phyloP scores from a whole-genome alignment of 1,284 basidiomycete species.

The Ganoderma boninense region DNA sequence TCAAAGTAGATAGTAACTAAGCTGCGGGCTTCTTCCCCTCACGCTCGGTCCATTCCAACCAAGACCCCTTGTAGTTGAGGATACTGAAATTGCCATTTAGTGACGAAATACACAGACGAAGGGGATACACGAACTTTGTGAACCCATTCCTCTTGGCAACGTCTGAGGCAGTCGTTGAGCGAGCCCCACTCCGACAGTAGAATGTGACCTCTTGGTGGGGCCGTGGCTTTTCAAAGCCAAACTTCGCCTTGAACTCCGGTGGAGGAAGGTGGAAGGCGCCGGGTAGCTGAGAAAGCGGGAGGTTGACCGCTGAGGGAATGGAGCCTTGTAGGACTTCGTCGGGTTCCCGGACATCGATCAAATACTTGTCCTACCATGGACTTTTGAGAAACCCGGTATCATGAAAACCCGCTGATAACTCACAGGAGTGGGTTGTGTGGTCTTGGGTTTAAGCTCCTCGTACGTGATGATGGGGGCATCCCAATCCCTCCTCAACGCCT shows the following conservation, averaged over 20 bases:
- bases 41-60: constrained; percentile 89
- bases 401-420: constrained; percentile 40
- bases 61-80: constrained; percentile 91
- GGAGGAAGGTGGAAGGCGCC: constrained; percentile 72
- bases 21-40: constrained; percentile 48
- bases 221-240: constrained; percentile 88
- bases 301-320: constrained; percentile 94
- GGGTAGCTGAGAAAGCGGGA: constrained; percentile 86
- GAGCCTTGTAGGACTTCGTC: constrained; percentile 94
- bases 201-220: constrained; percentile 86
- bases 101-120: not conserved
- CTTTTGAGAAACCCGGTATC: constrained; percentile 1
- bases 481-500: constrained; percentile 74
- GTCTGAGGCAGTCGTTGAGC: constrained; percentile 86
- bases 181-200: constrained; percentile 93
- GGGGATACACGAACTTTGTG: constrained; percentile 66
- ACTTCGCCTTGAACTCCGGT: constrained; percentile 71
- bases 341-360: constrained; percentile 95
- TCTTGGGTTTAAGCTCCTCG: constrained; percentile 85
- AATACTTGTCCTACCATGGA: constrained; percentile 69
- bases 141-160: constrained; percentile 88
- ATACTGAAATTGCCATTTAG: constrained; percentile 56
- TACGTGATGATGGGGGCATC: constrained; percentile 77
- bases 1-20: not conserved
- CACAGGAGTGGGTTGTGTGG: constrained; percentile 83